A percentile compares a stretch with the other conserved stretches of the same genome.
Evolutionary conservation across 2,329 filamentous ascomycete genomes (phyloP).

Genomic region (Exutisphaerella laricina): DNA sequence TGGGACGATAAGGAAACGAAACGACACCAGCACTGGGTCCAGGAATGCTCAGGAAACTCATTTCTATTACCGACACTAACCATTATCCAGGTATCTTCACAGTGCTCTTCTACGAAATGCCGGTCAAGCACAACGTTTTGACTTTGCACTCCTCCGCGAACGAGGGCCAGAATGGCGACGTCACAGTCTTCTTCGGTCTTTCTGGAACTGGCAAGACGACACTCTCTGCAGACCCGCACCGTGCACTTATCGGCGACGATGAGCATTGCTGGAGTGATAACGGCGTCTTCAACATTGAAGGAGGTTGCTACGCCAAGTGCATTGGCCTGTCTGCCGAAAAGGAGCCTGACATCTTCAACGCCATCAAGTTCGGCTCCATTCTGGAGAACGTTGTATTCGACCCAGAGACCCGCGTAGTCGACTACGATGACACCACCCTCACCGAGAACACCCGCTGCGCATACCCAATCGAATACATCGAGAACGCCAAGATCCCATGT

Average conservation of each 20-base stretch:
- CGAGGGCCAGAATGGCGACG: constrained; percentile 88
- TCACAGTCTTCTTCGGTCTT: constrained; percentile 98
- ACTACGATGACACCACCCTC: constrained; percentile 91
- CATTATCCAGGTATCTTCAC: constrained; percentile 74
- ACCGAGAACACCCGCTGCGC: constrained; percentile 98
- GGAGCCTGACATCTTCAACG: constrained; percentile 95
- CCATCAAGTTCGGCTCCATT: constrained; percentile 94
- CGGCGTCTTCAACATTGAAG: constrained; percentile 99
- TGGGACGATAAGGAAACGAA: constrained; percentile 8
- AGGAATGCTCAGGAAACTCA: constrained; percentile 3
- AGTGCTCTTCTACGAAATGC: constrained; percentile 99
- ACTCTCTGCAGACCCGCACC: constrained; percentile 92
- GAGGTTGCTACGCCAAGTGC: constrained; percentile 98
- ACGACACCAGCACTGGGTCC: background rate
- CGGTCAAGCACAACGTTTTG: constrained; percentile 97
- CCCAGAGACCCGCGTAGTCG: constrained; percentile 77
- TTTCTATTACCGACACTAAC: constrained; percentile 9
- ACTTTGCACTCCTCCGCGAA: constrained; percentile 98
- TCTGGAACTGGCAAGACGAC: constrained; percentile 99
- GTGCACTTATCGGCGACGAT: constrained; percentile 92
- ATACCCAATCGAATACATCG: constrained; percentile 98
- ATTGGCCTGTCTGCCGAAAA: constrained; percentile 97
- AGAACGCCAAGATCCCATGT: constrained; percentile 98
- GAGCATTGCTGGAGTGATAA: constrained; percentile 99
- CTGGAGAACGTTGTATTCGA: constrained; percentile 99